Evolutionary conservation across 2,329 filamentous ascomycete genomes (phyloP), one percentile per base, ranked within the genome.

Genomic region (Aspergillus ochraceus): DNA sequence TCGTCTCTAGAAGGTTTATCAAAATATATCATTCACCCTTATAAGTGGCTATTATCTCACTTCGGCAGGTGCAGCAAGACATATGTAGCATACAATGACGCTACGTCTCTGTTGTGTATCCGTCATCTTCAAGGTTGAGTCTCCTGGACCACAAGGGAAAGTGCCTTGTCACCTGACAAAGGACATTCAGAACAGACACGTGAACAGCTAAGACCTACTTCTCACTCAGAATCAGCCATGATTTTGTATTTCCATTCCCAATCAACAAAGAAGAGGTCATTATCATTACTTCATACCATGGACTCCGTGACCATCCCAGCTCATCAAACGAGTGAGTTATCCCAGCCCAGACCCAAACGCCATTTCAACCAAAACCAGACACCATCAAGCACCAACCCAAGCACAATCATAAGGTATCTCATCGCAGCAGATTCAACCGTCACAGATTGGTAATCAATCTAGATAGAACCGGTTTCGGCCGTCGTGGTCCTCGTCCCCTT

Each of bases 371-470:
- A 14, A 12, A 36, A 12, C 36, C 36, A n/a, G 6, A n/a, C 36
- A 12, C 17, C 36, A 17, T n/a, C 46, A 24, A 29, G 32, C 17
- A 52, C 32, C 26, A 53, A 49, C 36, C 56, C 50, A 56, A 52
- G 46, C 47, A 51, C 14, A 52, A 17, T 24, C 52, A 19, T 42
- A n/a, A n/a, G n/a, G n/a, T n/a, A 12, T 42, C 32, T 42, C 19
- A 24, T 22, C n/a, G 8, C 12, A 22, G n/a, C 11, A 54, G 19
- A 53, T 36, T 24, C n/a, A 39, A 12, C 2, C 20, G 69, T 30
- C 64, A 59, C 50, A 74, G 71, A 55, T 73, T 73, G 26, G 74
- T 77, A 55, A 76, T 70, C 55, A 77, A 57, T 51, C 68, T 69
- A 26, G 74, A 72, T 26, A 77, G 57, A 10, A 74, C 71, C 17